Conservation (phyloP, 345 rosid genomes). For the Garcia nutans region DNA sequence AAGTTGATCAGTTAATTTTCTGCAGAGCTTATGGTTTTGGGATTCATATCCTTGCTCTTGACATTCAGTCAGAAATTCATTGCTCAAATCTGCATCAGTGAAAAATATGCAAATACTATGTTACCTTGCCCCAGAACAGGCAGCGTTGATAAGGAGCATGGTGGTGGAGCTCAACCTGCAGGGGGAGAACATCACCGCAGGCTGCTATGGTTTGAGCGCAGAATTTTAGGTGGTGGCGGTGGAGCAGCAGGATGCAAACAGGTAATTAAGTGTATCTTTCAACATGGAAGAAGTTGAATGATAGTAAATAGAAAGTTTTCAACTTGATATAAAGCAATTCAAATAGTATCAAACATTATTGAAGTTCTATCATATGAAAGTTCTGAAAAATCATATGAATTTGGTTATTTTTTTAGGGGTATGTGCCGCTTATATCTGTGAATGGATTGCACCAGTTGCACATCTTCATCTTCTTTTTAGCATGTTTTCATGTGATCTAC, state of each 20-base stretch:
- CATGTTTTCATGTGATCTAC: slow-evolving; percentile 82
- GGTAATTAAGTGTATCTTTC: slow-evolving; percentile 23
- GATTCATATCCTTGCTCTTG: slow-evolving; percentile 80
- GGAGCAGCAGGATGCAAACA: slow-evolving; percentile 24
- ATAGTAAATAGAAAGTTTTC: too few relatives aligned
- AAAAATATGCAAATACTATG: slow-evolving; percentile 60
- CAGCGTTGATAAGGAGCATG: not conserved
- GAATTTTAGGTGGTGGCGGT: slow-evolving; percentile 43
- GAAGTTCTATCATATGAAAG: too few relatives aligned
- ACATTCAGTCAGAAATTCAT: slow-evolving; percentile 86
- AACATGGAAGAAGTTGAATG: too few relatives aligned
- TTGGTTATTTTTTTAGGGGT: slow-evolving; percentile 47
- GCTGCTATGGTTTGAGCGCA: slow-evolving; percentile 41
- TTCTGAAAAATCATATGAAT: not conserved
- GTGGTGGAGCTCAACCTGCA: not conserved
- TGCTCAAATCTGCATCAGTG: slow-evolving; percentile 57
- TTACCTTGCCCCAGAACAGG: slow-evolving; percentile 56
- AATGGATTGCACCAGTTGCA: slow-evolving; percentile 88
- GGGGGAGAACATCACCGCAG: slow-evolving; percentile 31
- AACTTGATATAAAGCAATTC: too few relatives aligned
- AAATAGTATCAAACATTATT: too few relatives aligned
- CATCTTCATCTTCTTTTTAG: slow-evolving; percentile 89
- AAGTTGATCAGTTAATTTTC: not conserved
- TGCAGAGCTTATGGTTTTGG: slow-evolving; percentile 92
- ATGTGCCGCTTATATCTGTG: slow-evolving; percentile 71